Base-by-base conservation (phyloP, 192 early-diverging fungal genomes). In the Mortierella antarctica region DNA sequence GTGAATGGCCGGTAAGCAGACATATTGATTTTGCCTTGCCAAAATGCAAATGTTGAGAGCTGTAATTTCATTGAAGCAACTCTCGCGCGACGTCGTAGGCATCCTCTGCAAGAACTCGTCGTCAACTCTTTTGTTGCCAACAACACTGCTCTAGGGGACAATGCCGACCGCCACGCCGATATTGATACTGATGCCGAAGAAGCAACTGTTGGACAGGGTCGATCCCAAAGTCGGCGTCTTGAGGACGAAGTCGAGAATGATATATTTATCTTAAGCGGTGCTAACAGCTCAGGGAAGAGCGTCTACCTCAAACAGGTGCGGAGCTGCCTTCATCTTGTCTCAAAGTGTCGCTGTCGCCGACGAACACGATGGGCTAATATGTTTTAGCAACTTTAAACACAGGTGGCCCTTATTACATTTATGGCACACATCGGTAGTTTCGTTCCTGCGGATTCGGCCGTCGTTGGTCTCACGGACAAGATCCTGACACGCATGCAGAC, bases 381-480 rank as follows among this genome's bases (percentile, higher is more conserved):
- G 2, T 55, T 55, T 63, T 17, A 51, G 47, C 53, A 15, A 50
- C n/a, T 46, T 18, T 15, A n/a, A 57, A 1, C 31, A 31, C 31
- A 92, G 89, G 81, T 94, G 52, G 95, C 92, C 6, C 67, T 98
- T 21, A 94, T 96, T 67, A 86, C 87, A 4, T 95, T 91, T 62
- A 93, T 96, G 95, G 94, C 95, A 13, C 96, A 96, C 70, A 88
- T 96, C 42, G 96, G 96, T n/a, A 89, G 93, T 73, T 94, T 91
- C 85, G 91, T 98, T 7, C 96, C 96, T 5, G 95, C 95, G 23
- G 86, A 84, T 10, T 73, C 65, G 1, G 95, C 94, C 0, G 50
- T 62, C 2, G 87, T 98, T 67, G 94, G 95, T 2, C 44, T 97
- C 7, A 92, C 90, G 5, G 94, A 95, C 67, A 90, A 90, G 62